Evolutionary conservation across 2,329 filamentous ascomycete species (phyloP).

Genomic region (Biscogniauxia sp.): DNA sequence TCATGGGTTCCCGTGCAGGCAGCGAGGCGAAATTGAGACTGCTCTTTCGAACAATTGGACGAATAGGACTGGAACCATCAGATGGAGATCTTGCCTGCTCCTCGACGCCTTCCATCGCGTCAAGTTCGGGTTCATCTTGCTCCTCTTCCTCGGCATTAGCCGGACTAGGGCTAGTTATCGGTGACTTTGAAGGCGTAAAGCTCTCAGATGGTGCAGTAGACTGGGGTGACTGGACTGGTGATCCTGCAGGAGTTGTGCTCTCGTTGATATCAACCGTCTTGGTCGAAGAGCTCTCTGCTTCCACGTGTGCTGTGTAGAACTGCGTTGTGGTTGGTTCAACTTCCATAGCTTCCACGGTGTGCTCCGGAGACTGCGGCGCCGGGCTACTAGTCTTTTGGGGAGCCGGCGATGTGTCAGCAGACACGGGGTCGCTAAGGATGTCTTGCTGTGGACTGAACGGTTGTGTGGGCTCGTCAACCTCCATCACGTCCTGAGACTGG

Average conservation of each 20-base stretch:
- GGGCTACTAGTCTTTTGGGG: constrained; percentile 17
- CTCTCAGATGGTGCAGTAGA: constrained; percentile 8
- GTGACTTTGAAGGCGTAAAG: constrained; percentile 18
- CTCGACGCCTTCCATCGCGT: constrained; percentile 28
- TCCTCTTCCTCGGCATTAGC: not conserved
- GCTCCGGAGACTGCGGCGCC: constrained; percentile 19
- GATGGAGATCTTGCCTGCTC: constrained; percentile 53
- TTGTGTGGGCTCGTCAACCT: constrained; percentile 31
- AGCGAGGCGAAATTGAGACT: constrained; percentile 93
- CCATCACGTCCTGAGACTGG: constrained; percentile 55
- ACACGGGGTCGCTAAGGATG: constrained; percentile 19
- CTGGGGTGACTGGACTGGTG: constrained; percentile 20
- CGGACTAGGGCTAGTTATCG: constrained; percentile 11
- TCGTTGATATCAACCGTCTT: constrained; percentile 21
- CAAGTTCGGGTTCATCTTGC: constrained; percentile 12
- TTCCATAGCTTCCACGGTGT: constrained; percentile 14
- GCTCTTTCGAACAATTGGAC: constrained; percentile 82
- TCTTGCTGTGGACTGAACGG: constrained; percentile 21
- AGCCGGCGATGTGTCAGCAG: constrained; percentile 19
- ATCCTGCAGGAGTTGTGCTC: constrained; percentile 34
- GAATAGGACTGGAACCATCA: constrained; percentile 70
- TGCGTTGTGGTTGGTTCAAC: constrained; percentile 26
- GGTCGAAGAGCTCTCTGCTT: constrained; percentile 14
- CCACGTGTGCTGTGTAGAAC: constrained; percentile 28
- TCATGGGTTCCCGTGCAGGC: constrained; percentile 84